phyloP scores from a whole-genome alignment of 2,329 filamentous ascomycete genomes.

The Berkeleyomyces basicola region DNA sequence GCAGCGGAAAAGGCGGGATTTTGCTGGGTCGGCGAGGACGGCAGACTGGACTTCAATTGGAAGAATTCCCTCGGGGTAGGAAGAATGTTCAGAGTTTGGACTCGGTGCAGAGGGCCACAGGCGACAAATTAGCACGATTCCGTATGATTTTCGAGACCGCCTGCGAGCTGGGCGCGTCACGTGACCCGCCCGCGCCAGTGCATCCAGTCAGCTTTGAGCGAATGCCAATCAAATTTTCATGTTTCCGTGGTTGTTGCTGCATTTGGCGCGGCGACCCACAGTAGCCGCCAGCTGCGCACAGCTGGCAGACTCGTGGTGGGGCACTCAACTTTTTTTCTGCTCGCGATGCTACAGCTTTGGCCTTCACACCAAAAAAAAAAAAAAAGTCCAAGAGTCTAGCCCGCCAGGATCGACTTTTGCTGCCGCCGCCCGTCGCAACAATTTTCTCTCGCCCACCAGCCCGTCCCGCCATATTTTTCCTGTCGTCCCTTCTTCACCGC shows the following conservation, averaged over 20 bases:
- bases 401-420: neutral
- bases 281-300: neutral
- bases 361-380: neutral
- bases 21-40: constrained; percentile 6
- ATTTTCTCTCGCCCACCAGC: no score
- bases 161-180: constrained; percentile 5
- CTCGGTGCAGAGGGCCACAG: constrained; percentile 1
- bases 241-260: neutral
- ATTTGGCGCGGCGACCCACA: neutral
- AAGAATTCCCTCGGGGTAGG: constrained; percentile 26
- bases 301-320: neutral
- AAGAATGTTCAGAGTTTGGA: constrained; percentile 2
- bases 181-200: constrained; percentile 6
- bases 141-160: constrained; percentile 14
- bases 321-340: neutral
- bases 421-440: neutral
- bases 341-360: constrained; percentile 1
- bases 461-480: neutral
- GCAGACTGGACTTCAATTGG: constrained; percentile 12
- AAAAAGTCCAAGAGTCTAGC: neutral
- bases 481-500: neutral
- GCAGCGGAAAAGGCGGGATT: constrained; percentile 21
- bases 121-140: constrained; percentile 13
- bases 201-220: constrained; percentile 14
- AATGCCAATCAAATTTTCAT: constrained; percentile 13